phyloP scores from a whole-genome alignment of 2,329 filamentous ascomycete species.

The Keithomyces neogunnii region DNA sequence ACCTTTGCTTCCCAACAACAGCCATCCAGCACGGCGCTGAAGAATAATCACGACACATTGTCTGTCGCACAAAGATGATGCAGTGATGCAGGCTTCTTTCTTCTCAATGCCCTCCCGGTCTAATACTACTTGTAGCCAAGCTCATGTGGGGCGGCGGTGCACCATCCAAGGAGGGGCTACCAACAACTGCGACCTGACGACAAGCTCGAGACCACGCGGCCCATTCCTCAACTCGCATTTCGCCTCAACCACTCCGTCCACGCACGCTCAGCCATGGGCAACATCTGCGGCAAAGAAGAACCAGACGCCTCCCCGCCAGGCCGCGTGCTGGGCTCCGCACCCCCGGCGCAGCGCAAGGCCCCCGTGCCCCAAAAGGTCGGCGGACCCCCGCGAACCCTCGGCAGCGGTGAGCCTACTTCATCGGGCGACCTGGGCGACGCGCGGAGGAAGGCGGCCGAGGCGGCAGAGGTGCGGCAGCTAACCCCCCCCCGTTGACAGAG shows the following conservation, averaged over 20 bases:
- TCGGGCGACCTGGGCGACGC: conserved; percentile 38
- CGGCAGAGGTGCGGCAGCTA: conserved; percentile 63
- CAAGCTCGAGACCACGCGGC: no score
- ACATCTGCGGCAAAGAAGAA: conserved; percentile 73
- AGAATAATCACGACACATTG: no score
- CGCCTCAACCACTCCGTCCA: background rate
- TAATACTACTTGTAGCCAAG: no score
- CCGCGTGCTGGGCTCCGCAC: conserved; percentile 55
- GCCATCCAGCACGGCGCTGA: no score
- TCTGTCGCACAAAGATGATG: no score
- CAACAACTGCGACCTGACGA: no score
- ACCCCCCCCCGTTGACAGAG: conserved; percentile 1
- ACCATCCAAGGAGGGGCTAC: no score
- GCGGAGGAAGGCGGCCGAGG: conserved; percentile 64
- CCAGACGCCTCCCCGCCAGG: conserved; percentile 60
- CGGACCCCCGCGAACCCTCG: conserved; percentile 56
- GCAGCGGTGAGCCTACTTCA: conserved; percentile 30
- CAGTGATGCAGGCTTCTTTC: no score
- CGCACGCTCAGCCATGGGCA: conserved; percentile 57
- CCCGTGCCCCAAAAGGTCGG: conserved; percentile 44
- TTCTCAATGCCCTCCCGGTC: no score
- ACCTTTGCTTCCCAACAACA: no score
- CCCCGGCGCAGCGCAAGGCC: conserved; percentile 36
- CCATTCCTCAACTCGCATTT: background rate
- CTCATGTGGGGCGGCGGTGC: no score